Base-by-base conservation (phyloP, 1,139 yeast species). In the Fermentozyma sake region DNA sequence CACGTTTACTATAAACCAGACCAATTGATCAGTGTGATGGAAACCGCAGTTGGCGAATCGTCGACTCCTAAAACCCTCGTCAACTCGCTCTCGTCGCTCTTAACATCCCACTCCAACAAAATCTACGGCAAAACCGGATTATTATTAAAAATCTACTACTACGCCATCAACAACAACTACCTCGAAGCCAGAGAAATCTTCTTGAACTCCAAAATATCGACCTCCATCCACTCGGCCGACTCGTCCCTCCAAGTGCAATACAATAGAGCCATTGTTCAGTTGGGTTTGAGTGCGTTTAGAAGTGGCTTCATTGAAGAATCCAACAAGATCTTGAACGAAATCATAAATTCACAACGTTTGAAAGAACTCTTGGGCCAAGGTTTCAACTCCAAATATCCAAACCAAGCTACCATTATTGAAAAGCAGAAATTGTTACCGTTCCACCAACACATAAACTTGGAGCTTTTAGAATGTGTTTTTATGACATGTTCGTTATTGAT, bases 391-490 rank as follows among this genome's bases (percentile, higher is more conserved):
- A 78, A 72, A 52, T 66, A 64, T 52, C 78, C 76, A 35, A 74
- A 68, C 48, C 76, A 61, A 51, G 70, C 74, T 18, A 61, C 76
- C 30, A 58, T 65, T 12, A 73, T 71, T 39, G 91, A 81, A 53
- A 82, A 76, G 51, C 94, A 82, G 56, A 82, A 89, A 55, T 74
- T 87, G 55, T 72, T 91, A 53, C 99, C 99, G 35, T 93, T 84
- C 82, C 98, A 93, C 63, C 89, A 86, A 82, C 99, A 93, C 64
- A 87, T 93, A 58, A 93, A 93, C 61, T 70, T 89, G 48, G 98
- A 93, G 66, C 76, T 93, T 47, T 73, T 93, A 48, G 98, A 93
- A 63, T 83, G 95, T 55, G 95, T 85, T 32, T 89, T 83, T 68
- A 76, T 87, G 70, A 91, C 97, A 8, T 72, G 89, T 38, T 85